Base-by-base conservation (phyloP, 495 filamentous ascomycete species). In the Penicillium paradoxum region DNA sequence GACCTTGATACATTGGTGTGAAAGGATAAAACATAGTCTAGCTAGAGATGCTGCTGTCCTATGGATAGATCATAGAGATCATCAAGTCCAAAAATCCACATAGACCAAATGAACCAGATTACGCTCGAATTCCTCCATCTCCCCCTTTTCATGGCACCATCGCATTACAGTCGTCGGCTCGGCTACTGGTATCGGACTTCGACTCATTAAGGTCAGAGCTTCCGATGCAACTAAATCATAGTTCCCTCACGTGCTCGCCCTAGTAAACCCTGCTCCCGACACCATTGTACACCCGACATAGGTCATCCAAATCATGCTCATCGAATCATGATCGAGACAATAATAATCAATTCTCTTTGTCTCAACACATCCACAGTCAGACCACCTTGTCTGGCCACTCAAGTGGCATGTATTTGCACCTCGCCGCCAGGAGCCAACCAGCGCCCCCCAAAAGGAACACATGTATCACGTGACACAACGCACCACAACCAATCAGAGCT, bases 401-500 rank as follows among this genome's bases (percentile, higher is more conserved):
- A 54, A 21, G 33, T 8, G 38, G 27, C 50, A 11, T 27, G 40
- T 9, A 58, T 58, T 54, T 47, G 30, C 17, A 7, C 9, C 2
- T 22, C n/a, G 8, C 18, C 7, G 6, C 18, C 1, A 25, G 6
- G 13, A 5, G 27, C 61, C 61, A 64, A 58, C 51, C 51, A 64
- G 45, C 21, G 43, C 14, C 17, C 19, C 17, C 11, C 10, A 15
- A 54, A 54, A 42, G 10, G 34, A 37, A 10, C 8, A 6, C 7
- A n/a, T 25, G 2, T 3, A 14, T 1, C 62, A 63, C 57, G 53
- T 62, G 64, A 57, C 14, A 18, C 15, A 0, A 4, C 2, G 2
- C 0, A 4, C 15, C 1, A 8, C 25, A 21, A 10, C 69, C 65
- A 72, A 72, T 70, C 57, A 70, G 17, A 17, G 36, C 0, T 4